Base-by-base conservation (phyloP, 75 land plant species). In the Larix kaempferi region DNA sequence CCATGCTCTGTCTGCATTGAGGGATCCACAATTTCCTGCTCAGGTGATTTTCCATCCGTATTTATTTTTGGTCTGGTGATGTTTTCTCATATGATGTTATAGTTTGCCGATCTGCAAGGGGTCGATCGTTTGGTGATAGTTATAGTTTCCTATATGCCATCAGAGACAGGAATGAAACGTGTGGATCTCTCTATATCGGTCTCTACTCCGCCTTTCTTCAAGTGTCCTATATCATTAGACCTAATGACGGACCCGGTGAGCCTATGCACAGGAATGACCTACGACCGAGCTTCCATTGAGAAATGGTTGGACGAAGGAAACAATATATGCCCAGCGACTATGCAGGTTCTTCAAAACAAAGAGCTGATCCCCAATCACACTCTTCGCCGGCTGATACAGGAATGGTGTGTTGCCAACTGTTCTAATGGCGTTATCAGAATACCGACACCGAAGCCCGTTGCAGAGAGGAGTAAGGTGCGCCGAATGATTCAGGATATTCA, bases 231-330 rank as follows among this genome's bases (percentile, higher is more conserved):
- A 17, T 91, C 95, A 3, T 77, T 93, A 58, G 95, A 93, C 80
- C 87, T 91, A 29, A 93, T 93, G 95, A 78, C 71, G 44, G 93
- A 93, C n/a, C 95, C 93, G 33, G 95, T 93, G 35, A 85, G 84
- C 73, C 83, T 93, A 21, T 84, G 85, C 86, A 91, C 93, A 41
- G 95, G 95, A 39, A 89, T 89, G 19, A 91, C 93, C 22, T 93
- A 91, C 83, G 93, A 93, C 74, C 83, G 93, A 7, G 33, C 87
- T 63, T 87, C 85, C 66, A 93, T 93, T 72, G 89, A 91, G 77
- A 69, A 49, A 13, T 93, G 95, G 95, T 83, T 93, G 57, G 89
- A 84, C 58, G 57, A 71, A 49, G 95, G 95, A 55, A 78, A 91
- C 85, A 75, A 71, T 75, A 88, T 91, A 1, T 93, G 95, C 57